These are phyloP conservation scores for Flueggea neowawraea DNA, from an alignment of 441 rosid genomes.

Conservation along the genomic window DNA sequence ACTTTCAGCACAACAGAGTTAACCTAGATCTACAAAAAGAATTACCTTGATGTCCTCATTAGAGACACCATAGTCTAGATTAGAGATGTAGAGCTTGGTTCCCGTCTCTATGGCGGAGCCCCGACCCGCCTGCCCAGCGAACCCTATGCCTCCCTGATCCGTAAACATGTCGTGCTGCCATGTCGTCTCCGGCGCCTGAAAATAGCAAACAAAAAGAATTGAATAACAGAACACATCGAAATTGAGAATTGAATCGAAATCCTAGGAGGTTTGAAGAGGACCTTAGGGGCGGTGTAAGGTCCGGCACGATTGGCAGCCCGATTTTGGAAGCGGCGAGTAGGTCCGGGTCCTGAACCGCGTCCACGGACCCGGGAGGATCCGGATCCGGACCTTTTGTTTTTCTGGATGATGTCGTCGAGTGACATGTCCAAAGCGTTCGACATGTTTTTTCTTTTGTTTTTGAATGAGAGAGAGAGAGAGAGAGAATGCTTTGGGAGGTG, in stretches of 20 bases:
- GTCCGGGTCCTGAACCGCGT: conserved; percentile 72
- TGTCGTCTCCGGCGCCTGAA: conserved; percentile 75
- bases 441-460: conserved; percentile 33
- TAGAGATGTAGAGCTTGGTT: conserved; percentile 88
- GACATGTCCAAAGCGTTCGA: conserved; percentile 89
- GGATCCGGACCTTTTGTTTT: conserved; percentile 63
- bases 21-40: neutral
- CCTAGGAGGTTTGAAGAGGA: conserved; percentile 20
- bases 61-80: conserved; percentile 88
- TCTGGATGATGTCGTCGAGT: conserved; percentile 90
- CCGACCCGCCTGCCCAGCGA: conserved; percentile 41
- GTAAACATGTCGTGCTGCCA: conserved; percentile 92
- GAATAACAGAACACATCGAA: neutral
- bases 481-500: too few relatives aligned
- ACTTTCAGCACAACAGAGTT: neutral
- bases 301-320: conserved; percentile 55
- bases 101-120: conserved; percentile 81
- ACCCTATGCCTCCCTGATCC: conserved; percentile 37
- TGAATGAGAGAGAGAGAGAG: neutral
- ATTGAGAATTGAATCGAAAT: neutral
- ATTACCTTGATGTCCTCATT: conserved; percentile 87
- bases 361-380: conserved; percentile 53
- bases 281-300: conserved; percentile 67
- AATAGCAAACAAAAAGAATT: conserved; percentile 12
- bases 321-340: conserved; percentile 65